Evolutionary conservation across 345 rosid species (phyloP).

Genomic region (Arabidopsis arenosa): DNA sequence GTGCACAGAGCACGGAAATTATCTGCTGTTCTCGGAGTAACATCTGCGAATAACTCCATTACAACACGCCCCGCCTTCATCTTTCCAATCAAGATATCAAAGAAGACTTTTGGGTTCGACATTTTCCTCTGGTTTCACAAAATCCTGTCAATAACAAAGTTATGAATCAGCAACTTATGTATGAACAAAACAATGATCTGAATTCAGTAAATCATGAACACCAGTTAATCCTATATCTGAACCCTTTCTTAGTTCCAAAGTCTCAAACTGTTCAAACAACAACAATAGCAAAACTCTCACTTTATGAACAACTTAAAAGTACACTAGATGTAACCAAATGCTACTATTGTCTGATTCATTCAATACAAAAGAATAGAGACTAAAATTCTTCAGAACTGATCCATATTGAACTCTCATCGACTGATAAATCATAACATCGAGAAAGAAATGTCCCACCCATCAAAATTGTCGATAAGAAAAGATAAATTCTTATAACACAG

Average conservation of each 20-base stretch:
- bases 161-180: neutral
- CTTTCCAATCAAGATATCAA: conserved; percentile 73
- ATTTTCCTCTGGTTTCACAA: conserved; percentile 39
- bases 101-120: conserved; percentile 78
- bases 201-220: neutral
- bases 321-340: neutral
- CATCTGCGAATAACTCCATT: conserved; percentile 84
- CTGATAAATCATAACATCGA: neutral
- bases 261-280: neutral
- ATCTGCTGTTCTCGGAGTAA: conserved; percentile 72
- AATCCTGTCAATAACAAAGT: conserved; percentile 16
- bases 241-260: too few species aligned
- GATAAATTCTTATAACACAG: conserved; percentile 41
- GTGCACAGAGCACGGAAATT: conserved; percentile 85
- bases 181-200: neutral
- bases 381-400: neutral
- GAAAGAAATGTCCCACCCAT: conserved; percentile 36
- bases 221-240: neutral
- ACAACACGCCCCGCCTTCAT: conserved; percentile 68
- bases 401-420: neutral
- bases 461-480: conserved; percentile 39
- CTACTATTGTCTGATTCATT: neutral
- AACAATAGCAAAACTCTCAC: neutral
- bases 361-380: neutral
- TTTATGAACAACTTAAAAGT: neutral